These are phyloP conservation scores for Amylocystis lapponica DNA, from an alignment of 768 basidiomycete genomes.

Conservation along the genomic window DNA sequence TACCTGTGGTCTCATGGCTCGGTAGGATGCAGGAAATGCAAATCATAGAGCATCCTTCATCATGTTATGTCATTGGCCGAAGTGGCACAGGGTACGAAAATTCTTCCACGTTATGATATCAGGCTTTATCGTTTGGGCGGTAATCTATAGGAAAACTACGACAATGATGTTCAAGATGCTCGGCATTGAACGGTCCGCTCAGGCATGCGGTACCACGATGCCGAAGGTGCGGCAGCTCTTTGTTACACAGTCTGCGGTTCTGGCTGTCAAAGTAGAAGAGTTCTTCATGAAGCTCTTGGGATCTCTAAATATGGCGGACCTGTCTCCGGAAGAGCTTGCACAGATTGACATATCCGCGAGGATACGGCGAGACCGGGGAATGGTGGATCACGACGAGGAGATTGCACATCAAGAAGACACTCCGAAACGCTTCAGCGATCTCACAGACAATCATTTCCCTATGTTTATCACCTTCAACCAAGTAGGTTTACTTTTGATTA, in stretches of 20 bases:
- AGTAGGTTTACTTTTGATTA: slow-evolving; percentile 27
- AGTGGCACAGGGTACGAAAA: slow-evolving; percentile 71
- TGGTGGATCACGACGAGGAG: slow-evolving; percentile 40
- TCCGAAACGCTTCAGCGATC: slow-evolving; percentile 47
- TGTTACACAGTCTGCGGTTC: slow-evolving; percentile 61
- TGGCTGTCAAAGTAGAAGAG: slow-evolving; percentile 62
- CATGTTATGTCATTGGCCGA: slow-evolving; percentile 54
- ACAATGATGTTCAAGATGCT: slow-evolving; percentile 77
- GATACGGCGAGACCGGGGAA: slow-evolving; percentile 10
- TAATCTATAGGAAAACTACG: slow-evolving; percentile 55
- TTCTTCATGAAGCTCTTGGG: slow-evolving; percentile 50
- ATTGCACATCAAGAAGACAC: slow-evolving; percentile 34
- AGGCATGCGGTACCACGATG: slow-evolving; percentile 28
- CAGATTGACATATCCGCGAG: slow-evolving; percentile 11
- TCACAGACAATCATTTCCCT: slow-evolving; percentile 60
- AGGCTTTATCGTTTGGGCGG: too few species aligned
- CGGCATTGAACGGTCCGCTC: slow-evolving; percentile 53
- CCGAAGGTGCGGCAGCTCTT: slow-evolving; percentile 64
- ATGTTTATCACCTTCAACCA: slow-evolving; percentile 63
- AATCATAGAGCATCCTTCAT: slow-evolving; percentile 55
- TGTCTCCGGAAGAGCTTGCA: slow-evolving; percentile 34
- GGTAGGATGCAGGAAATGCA: slow-evolving; percentile 40
- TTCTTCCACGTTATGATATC: too few species aligned
- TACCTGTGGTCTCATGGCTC: neutral
- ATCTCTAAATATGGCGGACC: slow-evolving; percentile 34